These are phyloP conservation scores for Suhomyces emberorum DNA, from an alignment of 805 yeast genomes.

Conservation along the genomic window DNA sequence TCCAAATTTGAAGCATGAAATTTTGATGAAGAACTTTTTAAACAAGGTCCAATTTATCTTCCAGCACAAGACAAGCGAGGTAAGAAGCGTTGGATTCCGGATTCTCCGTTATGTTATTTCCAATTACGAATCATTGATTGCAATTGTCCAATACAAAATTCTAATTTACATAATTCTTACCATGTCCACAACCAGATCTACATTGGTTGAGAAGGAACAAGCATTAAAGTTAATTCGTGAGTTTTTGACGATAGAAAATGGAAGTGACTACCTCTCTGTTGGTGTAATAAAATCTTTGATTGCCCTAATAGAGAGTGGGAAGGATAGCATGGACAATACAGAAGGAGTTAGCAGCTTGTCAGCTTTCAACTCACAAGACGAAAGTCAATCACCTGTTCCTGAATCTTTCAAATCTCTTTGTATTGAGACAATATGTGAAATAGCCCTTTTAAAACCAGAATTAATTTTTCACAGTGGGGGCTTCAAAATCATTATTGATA, in stretches of 20 bases:
- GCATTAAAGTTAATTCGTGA: constrained; percentile 69
- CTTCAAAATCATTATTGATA: constrained; percentile 44
- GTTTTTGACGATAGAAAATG: constrained; percentile 51
- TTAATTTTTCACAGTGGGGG: constrained; percentile 51
- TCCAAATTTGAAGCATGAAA: constrained; percentile 61
- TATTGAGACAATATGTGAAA: constrained; percentile 38
- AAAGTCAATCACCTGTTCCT: constrained; percentile 10
- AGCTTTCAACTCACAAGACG: constrained; percentile 1
- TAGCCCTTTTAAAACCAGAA: constrained; percentile 37
- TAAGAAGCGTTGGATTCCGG: constrained; percentile 73
- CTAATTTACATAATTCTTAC: constrained; percentile 65
- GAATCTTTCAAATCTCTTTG: constrained; percentile 43
- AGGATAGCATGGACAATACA: constrained; percentile 1
- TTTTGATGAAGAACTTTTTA: constrained; percentile 57
- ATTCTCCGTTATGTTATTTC: constrained; percentile 63
- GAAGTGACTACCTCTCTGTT: constrained; percentile 49
- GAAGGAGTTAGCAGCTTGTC: constrained; percentile 1
- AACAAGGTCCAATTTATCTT: constrained; percentile 59
- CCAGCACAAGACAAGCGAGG: constrained; percentile 53
- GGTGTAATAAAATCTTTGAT: constrained; percentile 69
- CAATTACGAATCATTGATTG: constrained; percentile 50
- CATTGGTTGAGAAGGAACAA: constrained; percentile 65
- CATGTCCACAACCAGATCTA: constrained; percentile 54
- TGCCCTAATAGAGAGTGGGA: constrained; percentile 9
- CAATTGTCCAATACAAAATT: constrained; percentile 51